phyloP scores from a whole-genome alignment of 148 eudicot genomes.

The Diospyros kaki region DNA sequence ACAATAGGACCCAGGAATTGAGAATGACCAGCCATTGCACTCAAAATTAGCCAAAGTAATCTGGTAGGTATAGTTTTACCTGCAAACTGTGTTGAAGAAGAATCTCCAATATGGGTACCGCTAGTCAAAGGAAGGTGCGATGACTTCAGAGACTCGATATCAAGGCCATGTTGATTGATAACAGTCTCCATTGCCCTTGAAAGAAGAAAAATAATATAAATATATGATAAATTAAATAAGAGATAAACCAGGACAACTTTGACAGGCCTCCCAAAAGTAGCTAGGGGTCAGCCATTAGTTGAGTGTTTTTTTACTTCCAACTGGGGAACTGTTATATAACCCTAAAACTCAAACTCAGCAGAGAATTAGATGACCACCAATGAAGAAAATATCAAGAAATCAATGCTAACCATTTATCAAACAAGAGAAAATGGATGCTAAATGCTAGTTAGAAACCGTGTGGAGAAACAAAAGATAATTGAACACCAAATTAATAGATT shows the following conservation, averaged over 20 bases:
- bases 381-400: constrained; percentile 2
- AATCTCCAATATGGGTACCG: constrained; percentile 60
- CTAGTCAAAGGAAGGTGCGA: constrained; percentile 57
- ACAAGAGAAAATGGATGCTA: not conserved
- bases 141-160: constrained; percentile 72
- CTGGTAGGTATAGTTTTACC: constrained; percentile 31
- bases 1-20: too few relatives aligned
- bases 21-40: constrained; percentile 9
- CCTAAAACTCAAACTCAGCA: not conserved
- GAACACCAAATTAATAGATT: not conserved
- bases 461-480: not conserved
- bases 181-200: constrained; percentile 99
- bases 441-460: not conserved
- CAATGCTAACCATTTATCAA: not conserved
- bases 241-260: not conserved
- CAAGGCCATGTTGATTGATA: constrained; percentile 79
- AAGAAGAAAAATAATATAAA: constrained; percentile 3
- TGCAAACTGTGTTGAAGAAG: constrained; percentile 58
- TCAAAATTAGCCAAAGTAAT: constrained; percentile 6
- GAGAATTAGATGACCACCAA: not conserved
- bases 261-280: constrained; percentile 6
- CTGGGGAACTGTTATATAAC: not conserved
- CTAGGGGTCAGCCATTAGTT: not conserved
- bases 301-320: not conserved
- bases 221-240: not conserved